Evolutionary conservation across 441 rosid species (phyloP).

Genomic region (Corymbia citriodora): DNA sequence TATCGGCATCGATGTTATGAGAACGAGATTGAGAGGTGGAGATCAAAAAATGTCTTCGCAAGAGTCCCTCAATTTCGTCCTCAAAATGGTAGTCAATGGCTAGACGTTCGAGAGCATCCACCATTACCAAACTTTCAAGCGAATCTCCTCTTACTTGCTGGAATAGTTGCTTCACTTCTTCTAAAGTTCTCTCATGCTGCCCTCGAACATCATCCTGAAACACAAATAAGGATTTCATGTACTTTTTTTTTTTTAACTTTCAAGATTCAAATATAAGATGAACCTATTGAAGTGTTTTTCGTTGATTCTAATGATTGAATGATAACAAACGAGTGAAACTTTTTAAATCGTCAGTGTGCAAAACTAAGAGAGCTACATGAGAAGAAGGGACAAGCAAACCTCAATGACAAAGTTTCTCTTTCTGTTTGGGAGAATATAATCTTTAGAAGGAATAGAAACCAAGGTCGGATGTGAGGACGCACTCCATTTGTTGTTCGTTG

Average conservation of each 20-base stretch:
- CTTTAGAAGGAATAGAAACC: background rate
- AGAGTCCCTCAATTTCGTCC: conserved; percentile 34
- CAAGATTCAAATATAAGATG: background rate
- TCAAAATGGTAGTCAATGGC: conserved; percentile 40
- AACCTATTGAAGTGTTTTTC: background rate
- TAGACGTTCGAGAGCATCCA: conserved; percentile 46
- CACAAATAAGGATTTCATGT: background rate
- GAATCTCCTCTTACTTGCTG: conserved; percentile 5
- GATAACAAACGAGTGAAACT: background rate
- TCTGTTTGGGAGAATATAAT: background rate
- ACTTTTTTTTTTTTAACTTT: background rate
- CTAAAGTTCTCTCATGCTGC: background rate
- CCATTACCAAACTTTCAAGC: conserved; percentile 25
- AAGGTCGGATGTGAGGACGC: background rate
- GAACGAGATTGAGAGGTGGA: background rate
- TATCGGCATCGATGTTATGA: background rate
- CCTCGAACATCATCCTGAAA: conserved; percentile 11
- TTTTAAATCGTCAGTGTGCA: background rate
- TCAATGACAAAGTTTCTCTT: background rate
- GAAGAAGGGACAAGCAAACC: background rate
- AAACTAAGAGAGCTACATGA: background rate
- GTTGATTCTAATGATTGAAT: background rate
- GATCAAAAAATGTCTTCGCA: conserved; percentile 11
- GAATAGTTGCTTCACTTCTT: conserved; percentile 4
- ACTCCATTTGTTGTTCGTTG: background rate